phyloP scores from a whole-genome alignment of 2,329 filamentous ascomycete species.

The Simplicillium sp. region DNA sequence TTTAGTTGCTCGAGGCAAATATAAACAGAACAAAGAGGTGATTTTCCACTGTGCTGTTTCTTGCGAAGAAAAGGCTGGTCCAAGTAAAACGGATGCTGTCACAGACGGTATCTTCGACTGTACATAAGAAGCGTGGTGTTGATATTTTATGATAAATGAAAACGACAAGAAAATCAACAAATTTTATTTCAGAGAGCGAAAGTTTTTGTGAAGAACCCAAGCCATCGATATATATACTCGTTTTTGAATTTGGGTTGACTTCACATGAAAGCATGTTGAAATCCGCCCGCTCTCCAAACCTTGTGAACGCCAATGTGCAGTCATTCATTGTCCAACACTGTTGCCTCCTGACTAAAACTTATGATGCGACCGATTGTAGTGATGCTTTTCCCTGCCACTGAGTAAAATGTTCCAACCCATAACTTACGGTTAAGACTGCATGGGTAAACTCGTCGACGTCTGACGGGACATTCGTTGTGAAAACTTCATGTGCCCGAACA shows the following conservation, averaged over 20 bases:
- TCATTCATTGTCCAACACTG: no score
- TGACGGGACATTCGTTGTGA: background rate
- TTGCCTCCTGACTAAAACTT: no score
- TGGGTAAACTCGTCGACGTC: constrained; percentile 2
- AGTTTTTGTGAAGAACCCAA: no score
- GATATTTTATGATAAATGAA: no score
- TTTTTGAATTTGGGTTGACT: no score
- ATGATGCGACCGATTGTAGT: no score
- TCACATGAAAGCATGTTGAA: no score
- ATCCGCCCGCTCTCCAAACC: no score
- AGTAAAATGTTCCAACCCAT: background rate
- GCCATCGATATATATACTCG: no score
- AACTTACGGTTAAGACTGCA: constrained; percentile 1
- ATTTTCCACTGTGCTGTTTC: background rate
- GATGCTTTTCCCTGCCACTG: background rate
- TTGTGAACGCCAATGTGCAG: no score
- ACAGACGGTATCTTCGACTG: background rate
- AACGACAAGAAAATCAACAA: no score
- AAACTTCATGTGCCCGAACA: background rate
- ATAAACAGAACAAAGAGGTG: background rate
- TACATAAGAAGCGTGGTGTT: background rate
- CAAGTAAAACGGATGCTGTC: background rate
- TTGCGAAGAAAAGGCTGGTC: background rate
- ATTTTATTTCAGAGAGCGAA: no score
- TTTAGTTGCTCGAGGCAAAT: background rate